Percentiles rank a stretch among this genome's conserved stretches.
These are phyloP conservation scores for Heteromeles arbutifolia DNA, from an alignment of 306 rosid genomes.

Conservation along the genomic window DNA sequence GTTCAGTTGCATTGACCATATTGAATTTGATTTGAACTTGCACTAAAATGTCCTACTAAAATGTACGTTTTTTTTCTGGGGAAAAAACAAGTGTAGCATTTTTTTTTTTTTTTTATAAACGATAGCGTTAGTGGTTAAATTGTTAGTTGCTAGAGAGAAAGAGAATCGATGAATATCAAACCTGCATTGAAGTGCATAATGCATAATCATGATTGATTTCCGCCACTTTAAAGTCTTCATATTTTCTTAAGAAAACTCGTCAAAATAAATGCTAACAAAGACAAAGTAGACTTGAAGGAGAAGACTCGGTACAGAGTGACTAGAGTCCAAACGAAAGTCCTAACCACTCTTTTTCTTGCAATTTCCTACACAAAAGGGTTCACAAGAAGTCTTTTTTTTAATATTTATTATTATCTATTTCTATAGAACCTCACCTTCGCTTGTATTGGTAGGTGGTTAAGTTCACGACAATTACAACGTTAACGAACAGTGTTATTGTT, in stretches of 20 bases:
- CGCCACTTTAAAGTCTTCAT: not conserved
- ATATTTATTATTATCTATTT: too few relatives aligned
- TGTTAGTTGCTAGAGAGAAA: too few relatives aligned
- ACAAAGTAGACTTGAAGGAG: not conserved
- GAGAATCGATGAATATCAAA: too few relatives aligned
- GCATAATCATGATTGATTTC: too few relatives aligned
- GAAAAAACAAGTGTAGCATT: too few relatives aligned
- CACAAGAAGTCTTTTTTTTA: not conserved
- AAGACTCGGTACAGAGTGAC: not conserved
- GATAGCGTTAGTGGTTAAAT: too few relatives aligned
- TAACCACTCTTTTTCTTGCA: not conserved
- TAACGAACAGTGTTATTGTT: too few relatives aligned
- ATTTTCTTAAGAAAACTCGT: not conserved
- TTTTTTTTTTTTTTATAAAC: too few relatives aligned
- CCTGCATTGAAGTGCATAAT: too few relatives aligned
- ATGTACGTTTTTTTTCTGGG: too few relatives aligned
- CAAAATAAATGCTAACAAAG: constrained; percentile 16
- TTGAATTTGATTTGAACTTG: not conserved
- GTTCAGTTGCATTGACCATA: not conserved
- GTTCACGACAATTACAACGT: too few relatives aligned
- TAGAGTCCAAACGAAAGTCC: not conserved
- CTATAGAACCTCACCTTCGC: not conserved
- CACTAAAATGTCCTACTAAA: not conserved
- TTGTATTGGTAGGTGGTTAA: too few relatives aligned
- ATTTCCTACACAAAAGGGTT: not conserved